Evolutionary conservation across 345 rosid genomes (phyloP).

Genomic region (Aethionema arabicum): DNA sequence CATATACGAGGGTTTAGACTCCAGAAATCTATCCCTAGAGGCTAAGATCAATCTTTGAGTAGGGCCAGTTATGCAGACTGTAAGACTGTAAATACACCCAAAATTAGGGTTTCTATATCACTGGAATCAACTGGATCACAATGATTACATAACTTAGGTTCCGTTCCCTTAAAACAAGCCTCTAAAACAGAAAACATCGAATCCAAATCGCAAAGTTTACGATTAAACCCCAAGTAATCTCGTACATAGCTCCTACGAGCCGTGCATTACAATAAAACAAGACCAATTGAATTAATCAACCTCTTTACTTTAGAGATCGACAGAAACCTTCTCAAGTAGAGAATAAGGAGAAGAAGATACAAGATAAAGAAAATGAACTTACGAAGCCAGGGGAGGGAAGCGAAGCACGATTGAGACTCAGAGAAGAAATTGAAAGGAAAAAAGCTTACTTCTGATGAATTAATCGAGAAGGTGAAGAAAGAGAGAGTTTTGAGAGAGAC

Average conservation of each 20-base stretch:
- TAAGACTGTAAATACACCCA: background rate
- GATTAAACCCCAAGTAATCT: background rate
- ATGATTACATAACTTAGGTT: background rate
- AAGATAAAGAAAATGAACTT: background rate
- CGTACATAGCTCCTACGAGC: background rate
- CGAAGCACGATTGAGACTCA: background rate
- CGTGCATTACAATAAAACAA: background rate
- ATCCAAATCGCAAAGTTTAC: constrained; percentile 6
- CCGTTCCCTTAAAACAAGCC: background rate
- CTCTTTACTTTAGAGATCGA: constrained; percentile 12
- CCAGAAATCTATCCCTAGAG: too few species aligned
- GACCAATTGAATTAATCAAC: constrained; percentile 10
- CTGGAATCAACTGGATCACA: constrained; percentile 12
- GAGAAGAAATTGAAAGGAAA: constrained; percentile 1
- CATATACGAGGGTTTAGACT: too few species aligned
- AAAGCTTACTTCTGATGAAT: constrained; percentile 20
- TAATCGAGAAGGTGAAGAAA: background rate
- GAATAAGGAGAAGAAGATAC: background rate
- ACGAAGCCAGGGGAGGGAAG: background rate
- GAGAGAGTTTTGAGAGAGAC: constrained; percentile 11
- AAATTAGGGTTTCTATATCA: constrained; percentile 11
- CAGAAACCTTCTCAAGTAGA: background rate
- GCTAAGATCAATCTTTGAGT: background rate
- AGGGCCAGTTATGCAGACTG: background rate
- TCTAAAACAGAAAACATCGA: background rate